Evolutionary conservation across 2,329 filamentous ascomycete genomes (phyloP).

Genomic region (Diplodia intermedia): DNA sequence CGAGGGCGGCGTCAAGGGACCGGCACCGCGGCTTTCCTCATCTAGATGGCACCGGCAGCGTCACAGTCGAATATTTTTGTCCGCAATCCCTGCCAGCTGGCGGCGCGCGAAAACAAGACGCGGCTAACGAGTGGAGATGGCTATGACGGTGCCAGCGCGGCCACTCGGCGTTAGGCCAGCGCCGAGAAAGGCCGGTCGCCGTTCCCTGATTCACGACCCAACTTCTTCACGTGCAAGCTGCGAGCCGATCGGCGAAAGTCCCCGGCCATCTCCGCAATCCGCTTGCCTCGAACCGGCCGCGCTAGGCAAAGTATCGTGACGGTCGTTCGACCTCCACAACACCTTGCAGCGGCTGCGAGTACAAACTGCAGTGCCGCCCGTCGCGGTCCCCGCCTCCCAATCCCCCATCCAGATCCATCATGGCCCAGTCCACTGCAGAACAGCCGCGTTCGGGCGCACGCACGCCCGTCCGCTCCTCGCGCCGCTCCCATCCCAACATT

Average conservation of each 20-base stretch:
- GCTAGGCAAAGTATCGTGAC: conserved; percentile 24
- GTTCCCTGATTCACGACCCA: conserved; percentile 13
- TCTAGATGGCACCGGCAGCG: conserved; percentile 16
- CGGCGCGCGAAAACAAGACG: conserved; percentile 6
- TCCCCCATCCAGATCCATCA: conserved; percentile 15
- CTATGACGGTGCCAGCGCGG: conserved; percentile 1
- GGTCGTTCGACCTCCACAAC: conserved; percentile 22
- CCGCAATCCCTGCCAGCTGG: conserved; percentile 19
- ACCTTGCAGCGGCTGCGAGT: conserved; percentile 11
- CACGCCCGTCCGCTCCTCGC: conserved; percentile 40
- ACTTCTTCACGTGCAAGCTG: conserved; percentile 15
- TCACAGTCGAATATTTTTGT: conserved; percentile 18
- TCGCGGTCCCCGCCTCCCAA: conserved; percentile 1
- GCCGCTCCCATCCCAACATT: conserved; percentile 66
- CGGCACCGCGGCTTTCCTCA: conserved; percentile 16
- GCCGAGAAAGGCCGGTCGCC: conserved; percentile 18
- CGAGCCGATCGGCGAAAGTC: background rate
- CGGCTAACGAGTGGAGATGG: conserved; percentile 13
- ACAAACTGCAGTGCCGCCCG: conserved; percentile 13
- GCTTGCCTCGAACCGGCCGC: conserved; percentile 16
- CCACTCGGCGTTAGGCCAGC: background rate
- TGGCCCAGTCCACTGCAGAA: conserved; percentile 26
- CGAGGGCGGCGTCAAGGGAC: background rate
- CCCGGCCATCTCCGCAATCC: conserved; percentile 26
- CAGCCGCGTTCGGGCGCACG: conserved; percentile 24